These are phyloP conservation scores for Mycena sanguinolenta DNA, from an alignment of 768 basidiomycete species.

Conservation along the genomic window DNA sequence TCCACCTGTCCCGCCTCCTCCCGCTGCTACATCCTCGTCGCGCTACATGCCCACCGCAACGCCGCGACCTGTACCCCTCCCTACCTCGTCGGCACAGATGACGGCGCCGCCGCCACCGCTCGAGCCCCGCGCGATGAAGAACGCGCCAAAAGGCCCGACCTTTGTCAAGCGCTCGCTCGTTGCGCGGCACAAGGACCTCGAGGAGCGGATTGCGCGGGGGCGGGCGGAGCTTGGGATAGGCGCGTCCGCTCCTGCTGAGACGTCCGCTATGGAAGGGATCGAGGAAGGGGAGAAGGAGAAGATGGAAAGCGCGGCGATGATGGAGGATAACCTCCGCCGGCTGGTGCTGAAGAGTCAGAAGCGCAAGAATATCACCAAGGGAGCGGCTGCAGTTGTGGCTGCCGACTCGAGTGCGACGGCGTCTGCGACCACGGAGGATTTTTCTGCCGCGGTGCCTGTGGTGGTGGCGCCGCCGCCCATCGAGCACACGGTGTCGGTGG, in stretches of 20 bases:
- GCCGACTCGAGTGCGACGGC: not conserved
- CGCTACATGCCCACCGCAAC: not conserved
- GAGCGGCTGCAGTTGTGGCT: slow-evolving; percentile 34
- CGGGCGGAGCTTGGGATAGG: slow-evolving; percentile 50
- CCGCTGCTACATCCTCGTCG: no score
- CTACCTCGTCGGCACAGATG: not conserved
- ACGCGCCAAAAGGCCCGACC: slow-evolving; percentile 53
- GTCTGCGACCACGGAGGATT: not conserved
- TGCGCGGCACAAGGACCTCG: slow-evolving; percentile 59
- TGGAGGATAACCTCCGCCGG: slow-evolving; percentile 58
- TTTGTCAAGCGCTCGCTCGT: slow-evolving; percentile 54
- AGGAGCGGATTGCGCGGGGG: slow-evolving; percentile 54
- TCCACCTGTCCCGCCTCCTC: not conserved
- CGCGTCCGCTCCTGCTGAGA: no score
- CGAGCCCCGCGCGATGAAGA: slow-evolving; percentile 56
- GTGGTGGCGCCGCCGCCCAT: no score
- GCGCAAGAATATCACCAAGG: slow-evolving; percentile 50
- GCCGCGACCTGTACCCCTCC: not conserved
- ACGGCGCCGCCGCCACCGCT: slow-evolving; percentile 41
- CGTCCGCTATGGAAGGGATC: not conserved
- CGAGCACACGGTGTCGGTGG: no score
- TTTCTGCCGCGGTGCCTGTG: no score
- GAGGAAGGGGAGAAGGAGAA: not conserved
- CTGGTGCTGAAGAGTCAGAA: slow-evolving; percentile 49
- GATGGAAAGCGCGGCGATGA: slow-evolving; percentile 31